Evolutionary conservation across 148 eudicot genomes (phyloP).

Genomic region (Nepenthes gracilis): DNA sequence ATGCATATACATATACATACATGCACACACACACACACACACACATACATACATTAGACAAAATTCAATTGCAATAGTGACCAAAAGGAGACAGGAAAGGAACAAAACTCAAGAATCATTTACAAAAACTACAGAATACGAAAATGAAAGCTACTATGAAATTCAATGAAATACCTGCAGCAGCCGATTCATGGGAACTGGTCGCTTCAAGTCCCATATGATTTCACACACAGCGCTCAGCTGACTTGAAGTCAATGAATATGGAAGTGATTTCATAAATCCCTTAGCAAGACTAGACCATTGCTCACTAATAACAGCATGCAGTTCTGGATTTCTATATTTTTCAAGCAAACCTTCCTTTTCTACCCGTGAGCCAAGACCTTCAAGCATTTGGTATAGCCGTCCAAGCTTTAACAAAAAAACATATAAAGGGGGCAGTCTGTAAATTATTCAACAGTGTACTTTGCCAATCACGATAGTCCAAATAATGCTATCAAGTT

Average conservation of each 20-base stretch:
- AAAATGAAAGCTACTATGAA: conserved; percentile 1
- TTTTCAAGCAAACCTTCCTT: conserved; percentile 70
- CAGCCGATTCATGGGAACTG: conserved; percentile 90
- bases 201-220: conserved; percentile 80
- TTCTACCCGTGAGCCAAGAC: conserved; percentile 75
- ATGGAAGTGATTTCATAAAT: conserved; percentile 64
- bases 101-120: too few relatives aligned
- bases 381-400: conserved; percentile 87
- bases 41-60: too few relatives aligned
- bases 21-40: too few relatives aligned
- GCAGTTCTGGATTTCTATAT: conserved; percentile 52
- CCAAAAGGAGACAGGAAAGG: too few relatives aligned
- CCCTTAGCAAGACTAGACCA: conserved; percentile 70
- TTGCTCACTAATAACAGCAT: conserved; percentile 38
- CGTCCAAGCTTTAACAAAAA: conserved; percentile 52
- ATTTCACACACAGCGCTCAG: conserved; percentile 73
- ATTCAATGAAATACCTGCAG: conserved; percentile 50
- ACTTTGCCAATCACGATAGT: background rate
- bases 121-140: too few relatives aligned
- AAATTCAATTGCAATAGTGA: too few relatives aligned
- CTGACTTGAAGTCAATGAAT: conserved; percentile 76
- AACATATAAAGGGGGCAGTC: background rate
- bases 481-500: background rate
- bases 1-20: too few relatives aligned
- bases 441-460: background rate